Conservation (phyloP, 306 rosid genomes). For the Rosa chinensis region DNA sequence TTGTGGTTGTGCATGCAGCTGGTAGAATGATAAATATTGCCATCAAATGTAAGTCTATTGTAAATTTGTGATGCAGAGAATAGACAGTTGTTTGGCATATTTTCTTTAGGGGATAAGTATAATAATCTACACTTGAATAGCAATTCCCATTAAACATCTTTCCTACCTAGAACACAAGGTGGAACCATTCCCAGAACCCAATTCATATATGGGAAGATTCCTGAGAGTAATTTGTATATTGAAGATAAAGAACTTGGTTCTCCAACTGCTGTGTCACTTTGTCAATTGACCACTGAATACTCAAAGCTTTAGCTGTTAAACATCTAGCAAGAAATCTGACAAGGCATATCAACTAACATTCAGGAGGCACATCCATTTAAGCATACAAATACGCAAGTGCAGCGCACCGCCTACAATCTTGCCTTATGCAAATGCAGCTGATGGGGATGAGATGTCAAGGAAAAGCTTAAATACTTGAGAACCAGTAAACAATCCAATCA, state of each 20-base stretch:
- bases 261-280: background rate
- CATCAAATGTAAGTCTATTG: slow-evolving; percentile 11
- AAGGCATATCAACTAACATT: background rate
- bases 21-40: slow-evolving; percentile 44
- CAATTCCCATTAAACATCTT: background rate
- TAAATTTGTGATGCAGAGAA: background rate
- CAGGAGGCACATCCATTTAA: background rate
- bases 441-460: too few relatives aligned
- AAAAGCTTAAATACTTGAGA: too few relatives aligned
- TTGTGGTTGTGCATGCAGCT: slow-evolving; percentile 84
- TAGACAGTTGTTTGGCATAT: background rate
- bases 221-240: too few relatives aligned
- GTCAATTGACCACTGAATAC: background rate
- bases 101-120: background rate
- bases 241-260: background rate
- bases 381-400: background rate
- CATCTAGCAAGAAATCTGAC: background rate
- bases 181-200: background rate
- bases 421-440: background rate
- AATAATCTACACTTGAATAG: background rate
- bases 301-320: background rate
- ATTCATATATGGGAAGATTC: background rate
- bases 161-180: background rate
- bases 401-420: background rate
- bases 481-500: too few relatives aligned